Base-by-base conservation (phyloP, 768 basidiomycete genomes). In the Rubroboletus pulcherrimus region DNA sequence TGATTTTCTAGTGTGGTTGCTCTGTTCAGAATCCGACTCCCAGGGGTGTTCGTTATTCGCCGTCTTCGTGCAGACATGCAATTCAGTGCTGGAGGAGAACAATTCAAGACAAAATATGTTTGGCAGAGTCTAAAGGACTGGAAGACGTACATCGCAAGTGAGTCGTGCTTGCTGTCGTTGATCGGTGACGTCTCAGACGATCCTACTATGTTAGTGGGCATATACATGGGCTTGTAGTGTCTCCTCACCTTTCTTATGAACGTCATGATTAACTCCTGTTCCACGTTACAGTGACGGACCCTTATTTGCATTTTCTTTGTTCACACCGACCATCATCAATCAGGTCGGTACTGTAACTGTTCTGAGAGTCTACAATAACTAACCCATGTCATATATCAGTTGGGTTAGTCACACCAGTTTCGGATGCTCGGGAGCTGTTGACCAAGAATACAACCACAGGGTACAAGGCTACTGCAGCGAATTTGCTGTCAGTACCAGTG, bases 101-200 rank as follows among this genome's bases (percentile, higher is more conserved):
- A 73, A 8, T 84, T 85, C 62, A 75, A 76, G 60, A 73, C 70
- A 63, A 75, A 75, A 48, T 85, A 83, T 56, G 67, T 90, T 6
- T 79, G 76, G 76, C 78, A 84, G 56, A 83, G 83, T 58, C 67
- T 91, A 30, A 71, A 55, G 26, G 88, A 90, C 64, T 84, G 82
- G 84, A 91, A 89, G 71, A 89, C 86, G 0, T 91, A 83, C 77
- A 55, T 87, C 15, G 80, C 79, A 6, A 88, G 86, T 87, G 64
- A 60, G 82, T 71, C 9, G 26, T 29, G 21, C 35, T 55, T 24
- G 40, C 24, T 54, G 47, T 37, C 34, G 17, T 58, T 41, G 31
- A 51, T 26, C 44, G 44, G 49, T 39, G 50, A 53, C 34, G 21
- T 55, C 41, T 53, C 37, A 43, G 17, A 35, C 9, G 40, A 37